phyloP scores from a whole-genome alignment of 208 protist genomes.

The Leishmania mexicana region DNA sequence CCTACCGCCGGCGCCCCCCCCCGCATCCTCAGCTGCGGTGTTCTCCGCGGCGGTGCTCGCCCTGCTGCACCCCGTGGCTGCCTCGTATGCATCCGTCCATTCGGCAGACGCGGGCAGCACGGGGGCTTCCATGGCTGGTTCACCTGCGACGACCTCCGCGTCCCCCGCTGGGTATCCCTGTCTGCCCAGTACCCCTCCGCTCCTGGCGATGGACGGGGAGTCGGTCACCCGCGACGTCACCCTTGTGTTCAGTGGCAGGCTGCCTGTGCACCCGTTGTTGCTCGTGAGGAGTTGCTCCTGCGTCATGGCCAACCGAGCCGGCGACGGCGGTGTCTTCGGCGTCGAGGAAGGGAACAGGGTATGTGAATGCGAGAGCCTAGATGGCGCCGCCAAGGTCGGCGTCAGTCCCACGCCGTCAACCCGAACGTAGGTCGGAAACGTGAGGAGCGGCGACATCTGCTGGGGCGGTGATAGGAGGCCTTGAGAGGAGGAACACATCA shows the following conservation, averaged over 20 bases:
- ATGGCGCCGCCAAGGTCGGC: constrained; percentile 1
- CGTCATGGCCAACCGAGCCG: background rate
- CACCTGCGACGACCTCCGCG: background rate
- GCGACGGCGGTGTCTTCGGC: constrained; percentile 5
- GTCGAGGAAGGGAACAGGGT: constrained; percentile 2
- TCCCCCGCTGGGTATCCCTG: background rate
- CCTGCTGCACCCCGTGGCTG: background rate
- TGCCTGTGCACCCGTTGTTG: background rate
- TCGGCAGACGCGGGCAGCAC: background rate
- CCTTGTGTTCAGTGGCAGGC: background rate
- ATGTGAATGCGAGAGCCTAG: constrained; percentile 1
- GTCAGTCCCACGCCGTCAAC: background rate
- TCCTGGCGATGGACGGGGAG: background rate
- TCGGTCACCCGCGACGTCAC: background rate
- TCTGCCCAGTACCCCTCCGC: background rate
- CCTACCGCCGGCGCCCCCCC: background rate
- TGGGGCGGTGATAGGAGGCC: background rate
- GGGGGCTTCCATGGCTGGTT: background rate
- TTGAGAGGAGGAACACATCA: background rate
- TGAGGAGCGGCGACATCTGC: background rate
- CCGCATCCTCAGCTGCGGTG: background rate
- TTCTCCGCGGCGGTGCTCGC: background rate
- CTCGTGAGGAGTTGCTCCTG: background rate
- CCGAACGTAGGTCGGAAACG: constrained; percentile 4
- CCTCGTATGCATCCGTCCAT: background rate